These are phyloP conservation scores for Digitaria exilis DNA, from an alignment of 202 grass and related monocot genomes.

Conservation along the genomic window DNA sequence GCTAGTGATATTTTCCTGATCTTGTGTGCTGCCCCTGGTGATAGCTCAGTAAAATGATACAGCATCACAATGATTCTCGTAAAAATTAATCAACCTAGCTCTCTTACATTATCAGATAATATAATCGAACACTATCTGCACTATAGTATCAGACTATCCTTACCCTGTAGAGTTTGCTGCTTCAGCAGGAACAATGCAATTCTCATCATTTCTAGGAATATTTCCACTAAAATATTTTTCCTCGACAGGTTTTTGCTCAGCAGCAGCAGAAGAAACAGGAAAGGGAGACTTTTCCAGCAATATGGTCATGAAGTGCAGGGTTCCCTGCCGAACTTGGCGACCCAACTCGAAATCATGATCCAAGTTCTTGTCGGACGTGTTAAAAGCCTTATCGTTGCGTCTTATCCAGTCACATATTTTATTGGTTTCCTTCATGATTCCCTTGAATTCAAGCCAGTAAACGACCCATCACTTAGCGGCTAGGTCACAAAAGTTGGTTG, in stretches of 20 bases:
- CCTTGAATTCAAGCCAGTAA: neutral
- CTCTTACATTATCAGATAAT: neutral
- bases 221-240: conserved; percentile 6
- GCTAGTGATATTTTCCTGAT: neutral
- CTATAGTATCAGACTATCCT: neutral
- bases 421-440: too few species aligned
- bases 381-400: too few species aligned
- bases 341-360: too few species aligned
- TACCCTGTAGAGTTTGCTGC: neutral
- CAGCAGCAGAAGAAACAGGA: neutral
- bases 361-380: too few species aligned
- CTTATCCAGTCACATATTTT: too few species aligned
- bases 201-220: neutral
- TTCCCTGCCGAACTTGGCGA: too few species aligned
- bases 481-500: neutral
- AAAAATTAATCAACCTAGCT: neutral
- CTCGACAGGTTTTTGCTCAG: neutral
- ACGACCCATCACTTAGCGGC: neutral
- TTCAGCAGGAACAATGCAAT: neutral
- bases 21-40: neutral
- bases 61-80: neutral
- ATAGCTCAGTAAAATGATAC: neutral
- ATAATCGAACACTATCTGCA: neutral
- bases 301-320: too few species aligned
- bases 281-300: too few species aligned